phyloP scores from a whole-genome alignment of 176 grass and related monocot genomes.

The Hyparrhenia diplandra region DNA sequence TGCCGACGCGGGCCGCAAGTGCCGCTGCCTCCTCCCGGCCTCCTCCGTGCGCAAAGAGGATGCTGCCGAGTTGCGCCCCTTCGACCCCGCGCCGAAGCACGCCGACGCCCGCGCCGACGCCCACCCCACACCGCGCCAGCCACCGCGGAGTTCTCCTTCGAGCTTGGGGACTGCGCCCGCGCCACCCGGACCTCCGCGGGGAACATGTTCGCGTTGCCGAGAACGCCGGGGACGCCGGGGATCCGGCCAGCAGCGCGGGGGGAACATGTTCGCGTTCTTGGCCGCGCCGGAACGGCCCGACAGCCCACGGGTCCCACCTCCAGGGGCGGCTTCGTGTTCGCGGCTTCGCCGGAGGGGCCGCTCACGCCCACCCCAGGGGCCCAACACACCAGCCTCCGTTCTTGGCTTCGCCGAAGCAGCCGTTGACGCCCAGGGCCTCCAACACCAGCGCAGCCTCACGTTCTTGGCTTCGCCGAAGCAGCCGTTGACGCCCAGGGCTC shows the following conservation, averaged over 20 bases:
- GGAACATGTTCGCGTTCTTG: no score
- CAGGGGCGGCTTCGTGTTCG: not conserved
- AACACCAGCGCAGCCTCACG: no score
- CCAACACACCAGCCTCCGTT: not conserved
- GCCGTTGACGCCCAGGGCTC: no score
- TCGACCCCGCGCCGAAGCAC: not conserved
- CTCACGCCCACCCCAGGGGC: not conserved
- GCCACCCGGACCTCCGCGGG: not conserved
- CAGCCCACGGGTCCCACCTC: conserved; percentile 7
- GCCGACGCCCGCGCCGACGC: not conserved
- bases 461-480: no score
- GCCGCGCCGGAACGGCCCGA: no score
- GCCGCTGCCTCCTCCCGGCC: conserved; percentile 25
- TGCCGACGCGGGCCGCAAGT: conserved; percentile 13
- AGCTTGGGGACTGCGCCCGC: not conserved
- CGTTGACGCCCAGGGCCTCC: not conserved
- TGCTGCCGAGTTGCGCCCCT: conserved; percentile 20
- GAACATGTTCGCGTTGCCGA: not conserved
- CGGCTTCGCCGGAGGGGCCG: no score
- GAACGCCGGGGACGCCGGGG: not conserved
- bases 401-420: not conserved
- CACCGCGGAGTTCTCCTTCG: conserved; percentile 10
- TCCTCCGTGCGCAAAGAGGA: conserved; percentile 25
- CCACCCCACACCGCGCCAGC: not conserved
- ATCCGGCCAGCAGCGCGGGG: not conserved